These are phyloP conservation scores for Aureobasidium sp. DNA, from an alignment of 2,329 filamentous ascomycete genomes.

Conservation along the genomic window DNA sequence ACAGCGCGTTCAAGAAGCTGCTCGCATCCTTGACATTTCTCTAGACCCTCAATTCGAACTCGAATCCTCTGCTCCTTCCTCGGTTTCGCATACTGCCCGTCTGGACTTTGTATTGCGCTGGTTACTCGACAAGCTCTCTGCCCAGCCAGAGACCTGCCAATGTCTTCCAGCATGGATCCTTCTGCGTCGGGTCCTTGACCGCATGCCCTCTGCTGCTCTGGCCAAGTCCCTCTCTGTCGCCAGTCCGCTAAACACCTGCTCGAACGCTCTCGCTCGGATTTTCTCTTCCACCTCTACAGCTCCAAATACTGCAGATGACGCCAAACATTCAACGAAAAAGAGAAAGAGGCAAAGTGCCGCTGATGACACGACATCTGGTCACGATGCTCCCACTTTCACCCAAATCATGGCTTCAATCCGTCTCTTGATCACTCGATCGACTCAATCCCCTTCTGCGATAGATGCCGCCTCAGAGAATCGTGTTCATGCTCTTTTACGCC, in stretches of 20 bases:
- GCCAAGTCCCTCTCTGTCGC: slow-evolving; percentile 9
- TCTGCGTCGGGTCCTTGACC: slow-evolving; percentile 29
- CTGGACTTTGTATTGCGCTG: slow-evolving; percentile 62
- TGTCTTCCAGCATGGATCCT: slow-evolving; percentile 50
- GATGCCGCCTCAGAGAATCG: slow-evolving; percentile 1
- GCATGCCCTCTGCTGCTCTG: slow-evolving; percentile 11
- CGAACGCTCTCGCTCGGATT: slow-evolving; percentile 9
- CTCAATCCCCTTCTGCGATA: not conserved
- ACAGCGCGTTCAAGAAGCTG: slow-evolving; percentile 35
- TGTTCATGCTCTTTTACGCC: slow-evolving; percentile 9
- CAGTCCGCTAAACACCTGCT: slow-evolving; percentile 1
- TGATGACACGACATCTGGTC: not conserved
- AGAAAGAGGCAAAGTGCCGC: slow-evolving; percentile 15
- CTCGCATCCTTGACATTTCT: slow-evolving; percentile 32
- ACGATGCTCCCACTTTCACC: not conserved
- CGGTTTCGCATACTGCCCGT: slow-evolving; percentile 27
- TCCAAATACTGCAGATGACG: not conserved
- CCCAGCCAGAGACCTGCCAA: slow-evolving; percentile 35
- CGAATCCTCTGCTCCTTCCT: not conserved
- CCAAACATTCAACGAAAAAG: slow-evolving; percentile 2
- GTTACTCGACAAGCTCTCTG: slow-evolving; percentile 54
- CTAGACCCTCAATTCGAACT: not conserved
- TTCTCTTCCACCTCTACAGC: not conserved
- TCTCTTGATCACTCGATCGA: not conserved
- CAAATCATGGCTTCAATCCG: not conserved